Conservation (phyloP, 2,329 filamentous ascomycete species). For the Ascochyta pisi region DNA sequence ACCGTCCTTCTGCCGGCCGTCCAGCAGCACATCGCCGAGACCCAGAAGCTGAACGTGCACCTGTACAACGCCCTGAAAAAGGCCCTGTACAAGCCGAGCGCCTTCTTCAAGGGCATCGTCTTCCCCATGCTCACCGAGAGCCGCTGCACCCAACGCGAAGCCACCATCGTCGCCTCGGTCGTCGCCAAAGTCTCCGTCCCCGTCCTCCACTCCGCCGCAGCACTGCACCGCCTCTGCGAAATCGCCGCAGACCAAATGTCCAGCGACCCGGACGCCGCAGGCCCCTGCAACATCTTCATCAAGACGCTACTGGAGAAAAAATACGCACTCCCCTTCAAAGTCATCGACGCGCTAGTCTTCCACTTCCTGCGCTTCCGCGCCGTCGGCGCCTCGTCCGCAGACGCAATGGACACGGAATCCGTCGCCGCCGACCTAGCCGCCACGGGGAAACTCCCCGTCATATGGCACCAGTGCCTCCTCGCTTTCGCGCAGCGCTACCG, state of each 20-base stretch:
- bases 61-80: conserved; percentile 95
- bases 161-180: conserved; percentile 87
- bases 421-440: conserved; percentile 52
- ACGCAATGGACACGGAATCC: conserved; percentile 58
- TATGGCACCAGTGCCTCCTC: conserved; percentile 94
- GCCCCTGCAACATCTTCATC: conserved; percentile 95
- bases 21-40: conserved; percentile 92
- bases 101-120: conserved; percentile 95
- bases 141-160: conserved; percentile 90
- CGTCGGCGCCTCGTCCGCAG: conserved; percentile 66
- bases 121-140: conserved; percentile 87
- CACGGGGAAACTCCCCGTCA: conserved; percentile 76
- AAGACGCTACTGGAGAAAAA: conserved; percentile 93
- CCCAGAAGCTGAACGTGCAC: conserved; percentile 93
- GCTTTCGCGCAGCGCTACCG: conserved; percentile 94
- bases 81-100: conserved; percentile 87
- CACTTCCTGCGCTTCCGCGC: conserved; percentile 91
- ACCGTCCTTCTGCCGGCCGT: conserved; percentile 87
- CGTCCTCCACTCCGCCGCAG: conserved; percentile 89
- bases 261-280: conserved; percentile 82
- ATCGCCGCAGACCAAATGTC: conserved; percentile 91
- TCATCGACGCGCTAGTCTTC: conserved; percentile 93
- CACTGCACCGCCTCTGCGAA: conserved; percentile 89
- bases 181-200: conserved; percentile 85
- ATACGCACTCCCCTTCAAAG: conserved; percentile 93